A percentile compares a stretch with the other conserved stretches of the same genome.
These are phyloP conservation scores for Phanerochaete sordida DNA, from an alignment of 768 basidiomycete genomes.

Conservation along the genomic window DNA sequence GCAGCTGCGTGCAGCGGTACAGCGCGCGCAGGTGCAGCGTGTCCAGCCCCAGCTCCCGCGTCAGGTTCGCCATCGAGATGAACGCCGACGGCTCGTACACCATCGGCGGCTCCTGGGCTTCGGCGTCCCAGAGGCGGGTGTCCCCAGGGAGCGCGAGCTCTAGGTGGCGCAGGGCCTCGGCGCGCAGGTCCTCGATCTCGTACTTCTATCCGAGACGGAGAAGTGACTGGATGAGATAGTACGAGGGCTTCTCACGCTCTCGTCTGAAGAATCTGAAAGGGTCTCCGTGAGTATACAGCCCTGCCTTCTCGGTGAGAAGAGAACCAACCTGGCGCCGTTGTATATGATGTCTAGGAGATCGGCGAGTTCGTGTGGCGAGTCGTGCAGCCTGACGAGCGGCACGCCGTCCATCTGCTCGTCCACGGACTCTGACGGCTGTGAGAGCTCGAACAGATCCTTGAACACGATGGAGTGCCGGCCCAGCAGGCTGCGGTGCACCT, in stretches of 20 bases:
- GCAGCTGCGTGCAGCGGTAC: slow-evolving; percentile 1
- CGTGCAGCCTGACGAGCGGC: slow-evolving; percentile 1
- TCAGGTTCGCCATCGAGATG: slow-evolving; percentile 4
- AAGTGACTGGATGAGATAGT: background rate
- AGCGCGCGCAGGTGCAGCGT: slow-evolving; percentile 2
- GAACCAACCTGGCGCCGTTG: background rate
- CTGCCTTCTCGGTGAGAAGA: background rate
- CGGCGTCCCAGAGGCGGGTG: background rate
- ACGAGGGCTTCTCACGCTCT: background rate
- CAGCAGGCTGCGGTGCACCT: slow-evolving; percentile 1
- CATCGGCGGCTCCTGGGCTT: background rate
- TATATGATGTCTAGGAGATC: background rate
- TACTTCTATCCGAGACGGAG: background rate
- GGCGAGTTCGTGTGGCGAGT: background rate
- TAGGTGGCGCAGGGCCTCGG: background rate
- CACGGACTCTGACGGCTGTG: slow-evolving; percentile 37
- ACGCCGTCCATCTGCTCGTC: background rate
- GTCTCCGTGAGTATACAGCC: background rate
- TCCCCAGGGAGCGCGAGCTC: background rate
- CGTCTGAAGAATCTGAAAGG: background rate
- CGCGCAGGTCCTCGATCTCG: background rate
- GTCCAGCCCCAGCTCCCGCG: background rate
- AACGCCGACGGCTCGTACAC: background rate
- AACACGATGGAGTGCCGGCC: slow-evolving; percentile 40
- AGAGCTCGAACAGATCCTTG: slow-evolving; percentile 62